Percentiles rank a stretch among this genome's conserved stretches.
These are phyloP conservation scores for Combretum micranthum DNA, from an alignment of 345 rosid genomes.

Conservation along the genomic window DNA sequence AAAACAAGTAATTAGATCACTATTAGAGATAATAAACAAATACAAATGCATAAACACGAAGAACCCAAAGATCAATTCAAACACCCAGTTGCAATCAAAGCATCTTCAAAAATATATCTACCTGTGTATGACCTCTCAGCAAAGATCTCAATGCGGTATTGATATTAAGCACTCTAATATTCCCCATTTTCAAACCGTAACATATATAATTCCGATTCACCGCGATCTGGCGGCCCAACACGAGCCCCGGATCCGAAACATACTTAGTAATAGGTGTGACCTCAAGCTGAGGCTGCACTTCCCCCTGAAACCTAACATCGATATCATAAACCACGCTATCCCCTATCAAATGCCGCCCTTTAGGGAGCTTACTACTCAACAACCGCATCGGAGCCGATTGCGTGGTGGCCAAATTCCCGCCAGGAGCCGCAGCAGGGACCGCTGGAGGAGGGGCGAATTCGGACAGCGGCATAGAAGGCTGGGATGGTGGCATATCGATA, in stretches of 20 bases:
- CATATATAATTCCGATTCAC: conserved; percentile 72
- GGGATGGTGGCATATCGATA: conserved; percentile 41
- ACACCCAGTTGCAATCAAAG: neutral
- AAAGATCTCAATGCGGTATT: conserved; percentile 77
- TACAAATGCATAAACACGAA: neutral
- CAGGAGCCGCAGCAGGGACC: conserved; percentile 18
- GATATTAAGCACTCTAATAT: conserved; percentile 71
- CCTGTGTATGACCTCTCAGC: conserved; percentile 83
- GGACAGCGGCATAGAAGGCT: conserved; percentile 15
- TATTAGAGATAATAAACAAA: neutral
- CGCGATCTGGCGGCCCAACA: conserved; percentile 79
- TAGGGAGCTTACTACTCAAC: conserved; percentile 47
- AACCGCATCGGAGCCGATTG: conserved; percentile 28
- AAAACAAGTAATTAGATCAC: too few relatives aligned
- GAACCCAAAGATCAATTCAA: neutral
- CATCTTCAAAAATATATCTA: conserved; percentile 2
- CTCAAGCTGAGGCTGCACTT: conserved; percentile 79
- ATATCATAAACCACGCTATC: conserved; percentile 53
- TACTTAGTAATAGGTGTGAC: conserved; percentile 90
- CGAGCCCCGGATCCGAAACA: conserved; percentile 74
- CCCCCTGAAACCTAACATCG: conserved; percentile 52
- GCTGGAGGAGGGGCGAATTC: conserved; percentile 14
- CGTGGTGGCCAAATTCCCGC: neutral
- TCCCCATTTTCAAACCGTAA: conserved; percentile 81
- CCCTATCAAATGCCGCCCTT: conserved; percentile 58